Evolutionary conservation across 2,329 filamentous ascomycete genomes (phyloP).

Genomic region (Magnaporthiopsis poae): DNA sequence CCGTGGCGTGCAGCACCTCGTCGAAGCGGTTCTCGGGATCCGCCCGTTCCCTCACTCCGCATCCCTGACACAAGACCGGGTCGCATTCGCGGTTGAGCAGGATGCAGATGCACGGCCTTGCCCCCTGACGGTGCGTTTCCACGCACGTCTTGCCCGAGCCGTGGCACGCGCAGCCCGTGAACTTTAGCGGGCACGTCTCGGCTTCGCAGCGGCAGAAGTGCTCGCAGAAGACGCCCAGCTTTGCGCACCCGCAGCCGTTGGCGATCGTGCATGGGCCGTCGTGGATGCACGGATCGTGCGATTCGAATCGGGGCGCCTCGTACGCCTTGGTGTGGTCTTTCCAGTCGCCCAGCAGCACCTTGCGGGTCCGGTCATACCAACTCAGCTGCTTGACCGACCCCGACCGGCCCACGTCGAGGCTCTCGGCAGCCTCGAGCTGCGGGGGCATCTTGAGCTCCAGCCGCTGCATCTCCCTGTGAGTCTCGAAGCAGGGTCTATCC

Average conservation of each 20-base stretch:
- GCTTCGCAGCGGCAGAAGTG: constrained; percentile 58
- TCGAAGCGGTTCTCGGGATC: constrained; percentile 58
- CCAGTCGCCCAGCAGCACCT: constrained; percentile 45
- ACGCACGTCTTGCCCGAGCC: constrained; percentile 47
- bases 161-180: constrained; percentile 58
- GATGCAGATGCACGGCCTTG: constrained; percentile 56
- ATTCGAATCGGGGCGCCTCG: constrained; percentile 45
- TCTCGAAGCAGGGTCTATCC: constrained; percentile 43
- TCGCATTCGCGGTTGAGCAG: constrained; percentile 71
- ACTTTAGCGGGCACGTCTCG: constrained; percentile 51
- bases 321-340: constrained; percentile 45
- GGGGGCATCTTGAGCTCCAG: constrained; percentile 26
- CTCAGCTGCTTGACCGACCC: constrained; percentile 33
- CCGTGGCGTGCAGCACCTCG: constrained; percentile 42
- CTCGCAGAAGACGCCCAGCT: constrained; percentile 56
- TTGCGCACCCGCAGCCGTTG: constrained; percentile 52
- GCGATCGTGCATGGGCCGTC: constrained; percentile 53
- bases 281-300: constrained; percentile 59
- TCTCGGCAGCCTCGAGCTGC: constrained; percentile 13
- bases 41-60: constrained; percentile 58
- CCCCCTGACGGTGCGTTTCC: constrained; percentile 42
- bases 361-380: constrained; percentile 49
- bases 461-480: constrained; percentile 33
- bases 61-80: constrained; percentile 60
- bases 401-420: constrained; percentile 20